phyloP scores from a whole-genome alignment of 768 basidiomycete species.

The Kwoniella pini region DNA sequence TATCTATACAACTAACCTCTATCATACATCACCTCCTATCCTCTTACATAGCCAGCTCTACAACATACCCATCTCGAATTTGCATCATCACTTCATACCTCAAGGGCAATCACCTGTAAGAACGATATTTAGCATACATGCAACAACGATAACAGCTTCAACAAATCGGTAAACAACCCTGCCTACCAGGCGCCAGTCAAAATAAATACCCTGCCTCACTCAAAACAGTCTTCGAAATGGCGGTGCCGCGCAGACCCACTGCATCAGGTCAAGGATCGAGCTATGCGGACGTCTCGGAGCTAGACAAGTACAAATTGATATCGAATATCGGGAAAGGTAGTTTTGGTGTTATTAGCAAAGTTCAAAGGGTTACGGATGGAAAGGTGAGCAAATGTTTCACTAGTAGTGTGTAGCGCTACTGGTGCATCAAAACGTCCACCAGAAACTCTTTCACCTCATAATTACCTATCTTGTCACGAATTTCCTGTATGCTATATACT shows the following conservation, averaged over 20 bases:
- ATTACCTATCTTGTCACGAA: too few relatives aligned
- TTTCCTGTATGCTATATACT: background rate
- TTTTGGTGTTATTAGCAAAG: slow-evolving; percentile 97
- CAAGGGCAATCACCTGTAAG: background rate
- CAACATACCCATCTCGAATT: background rate
- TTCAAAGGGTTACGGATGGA: slow-evolving; percentile 78
- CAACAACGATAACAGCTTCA: background rate
- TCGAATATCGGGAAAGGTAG: slow-evolving; percentile 96
- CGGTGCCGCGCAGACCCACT: slow-evolving; percentile 14
- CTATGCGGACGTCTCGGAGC: slow-evolving; percentile 46
- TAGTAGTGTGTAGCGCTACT: too few relatives aligned
- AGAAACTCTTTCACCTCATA: too few relatives aligned
- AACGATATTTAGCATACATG: slow-evolving; percentile 4
- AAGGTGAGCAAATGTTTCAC: slow-evolving; percentile 62
- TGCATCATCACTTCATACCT: background rate
- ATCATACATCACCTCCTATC: too few relatives aligned
- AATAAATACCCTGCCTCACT: too few relatives aligned
- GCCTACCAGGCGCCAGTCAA: background rate
- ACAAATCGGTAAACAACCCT: slow-evolving; percentile 9
- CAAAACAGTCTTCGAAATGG: slow-evolving; percentile 8
- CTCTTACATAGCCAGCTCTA: background rate
- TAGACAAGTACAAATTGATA: slow-evolving; percentile 80
- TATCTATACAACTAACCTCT: background rate
- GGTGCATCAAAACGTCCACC: too few relatives aligned
- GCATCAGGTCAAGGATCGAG: slow-evolving; percentile 15